phyloP scores from a whole-genome alignment of 129 eudicot species.

The Chrysanthemum makinoi region DNA sequence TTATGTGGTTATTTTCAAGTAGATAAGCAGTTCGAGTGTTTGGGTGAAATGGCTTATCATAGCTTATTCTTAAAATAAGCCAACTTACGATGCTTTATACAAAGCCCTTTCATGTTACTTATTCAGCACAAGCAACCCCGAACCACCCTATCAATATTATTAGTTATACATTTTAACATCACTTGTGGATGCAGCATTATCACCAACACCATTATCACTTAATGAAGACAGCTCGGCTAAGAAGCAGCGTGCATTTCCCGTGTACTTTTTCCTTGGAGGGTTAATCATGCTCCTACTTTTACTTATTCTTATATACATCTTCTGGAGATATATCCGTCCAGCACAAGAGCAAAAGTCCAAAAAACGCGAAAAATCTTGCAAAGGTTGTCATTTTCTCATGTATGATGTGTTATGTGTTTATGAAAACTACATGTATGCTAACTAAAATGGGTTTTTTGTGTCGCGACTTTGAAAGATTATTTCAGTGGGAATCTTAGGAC shows the following conservation, averaged over 20 bases:
- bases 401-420: not conserved
- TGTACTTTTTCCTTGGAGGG: conserved; percentile 50
- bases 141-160: not conserved
- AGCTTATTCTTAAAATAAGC: no score
- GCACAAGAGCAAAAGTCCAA: conserved; percentile 17
- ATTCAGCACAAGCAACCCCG: no score
- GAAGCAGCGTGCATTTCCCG: conserved; percentile 26
- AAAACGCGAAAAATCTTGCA: conserved; percentile 25
- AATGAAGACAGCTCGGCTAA: conserved; percentile 26
- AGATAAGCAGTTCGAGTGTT: no score
- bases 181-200: conserved; percentile 26
- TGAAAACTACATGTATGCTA: not conserved
- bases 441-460: not conserved
- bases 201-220: conserved; percentile 29
- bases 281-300: conserved; percentile 41
- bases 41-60: no score
- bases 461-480: conserved; percentile 31
- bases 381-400: conserved; percentile 22
- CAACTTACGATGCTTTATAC: no score
- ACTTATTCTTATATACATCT: conserved; percentile 37
- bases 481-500: conserved; percentile 47
- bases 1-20: no score
- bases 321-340: conserved; percentile 37
- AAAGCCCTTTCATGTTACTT: no score
- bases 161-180: not conserved